Evolutionary conservation across 352 stramenopile genomes (phyloP), one percentile per base, ranked within the genome.

Genomic region (Pythium rhizo-oryzae): DNA sequence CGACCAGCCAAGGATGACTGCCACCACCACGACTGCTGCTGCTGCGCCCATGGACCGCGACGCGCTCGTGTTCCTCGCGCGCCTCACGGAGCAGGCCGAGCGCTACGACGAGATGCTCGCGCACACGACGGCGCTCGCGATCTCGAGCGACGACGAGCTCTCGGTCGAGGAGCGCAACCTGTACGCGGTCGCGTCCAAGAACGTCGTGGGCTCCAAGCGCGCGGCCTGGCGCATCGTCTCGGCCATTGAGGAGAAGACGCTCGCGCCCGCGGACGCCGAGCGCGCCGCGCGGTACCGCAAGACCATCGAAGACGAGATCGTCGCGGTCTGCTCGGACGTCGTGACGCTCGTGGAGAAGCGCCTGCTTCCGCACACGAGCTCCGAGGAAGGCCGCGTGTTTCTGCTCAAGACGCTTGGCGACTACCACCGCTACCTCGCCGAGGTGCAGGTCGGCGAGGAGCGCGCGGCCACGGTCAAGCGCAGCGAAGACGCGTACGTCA

Each of bases 401-500:
- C 98, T 98, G 82, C 96, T 97, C 85, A 98, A 98, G 89, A 99
- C 98, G 91, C 96, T 96, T 75, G 65, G 58, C 24, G 58, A 72
- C 51, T 72, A 72, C 55, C 51, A 69, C 60, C 59, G 62, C 37
- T 72, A 69, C 53, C 30, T 69, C 21, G 54, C 59, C 43, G 62
- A 69, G 39, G 59, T 69, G 24, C 62, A 69, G 37, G 53, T 59
- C 6, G 62, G 54, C 8, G 52, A 68, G 24, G 46, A 39, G 24
- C 66, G 59, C 13, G 56, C 59, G 50, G 58, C 23, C 6, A 44
- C 49, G 2, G 44, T 46, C 12, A 47, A 69, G 28, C 39, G 46
- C 21, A 64, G 37, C 23, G 23, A 62, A 28, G 63, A 69, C 7
- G 52, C 35, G 18, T 68, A 65, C 54, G 33, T 62, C 21, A n/a